These are phyloP conservation scores for Lactarius sanguifluus DNA, from an alignment of 768 basidiomycete genomes.

Conservation along the genomic window DNA sequence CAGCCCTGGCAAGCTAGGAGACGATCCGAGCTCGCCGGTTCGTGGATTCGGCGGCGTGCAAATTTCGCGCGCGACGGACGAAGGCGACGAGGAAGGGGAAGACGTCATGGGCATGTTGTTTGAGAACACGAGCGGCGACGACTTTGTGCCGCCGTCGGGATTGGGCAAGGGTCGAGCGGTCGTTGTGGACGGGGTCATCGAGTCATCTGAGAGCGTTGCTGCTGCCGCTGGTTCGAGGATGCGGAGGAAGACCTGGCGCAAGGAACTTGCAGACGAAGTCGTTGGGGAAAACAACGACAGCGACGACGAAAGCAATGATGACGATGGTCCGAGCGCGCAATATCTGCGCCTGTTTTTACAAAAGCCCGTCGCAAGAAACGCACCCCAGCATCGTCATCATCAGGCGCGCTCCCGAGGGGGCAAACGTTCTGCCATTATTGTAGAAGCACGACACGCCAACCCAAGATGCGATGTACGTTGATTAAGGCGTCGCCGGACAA, in stretches of 20 bases:
- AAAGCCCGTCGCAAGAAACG: neutral
- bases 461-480: constrained; percentile 22
- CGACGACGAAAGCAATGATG: neutral
- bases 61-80: neutral
- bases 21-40: no score
- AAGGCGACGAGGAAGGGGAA: constrained; percentile 6
- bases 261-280: constrained; percentile 5
- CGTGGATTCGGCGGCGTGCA: neutral
- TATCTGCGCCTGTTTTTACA: neutral
- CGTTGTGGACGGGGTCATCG: neutral
- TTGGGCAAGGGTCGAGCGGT: neutral
- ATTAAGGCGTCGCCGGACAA: neutral
- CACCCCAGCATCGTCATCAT: neutral
- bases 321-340: neutral
- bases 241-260: constrained; percentile 18
- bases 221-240: neutral
- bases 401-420: no score
- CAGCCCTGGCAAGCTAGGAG: neutral
- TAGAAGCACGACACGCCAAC: constrained; percentile 5
- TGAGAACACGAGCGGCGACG: neutral
- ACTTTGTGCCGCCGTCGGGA: neutral
- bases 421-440: constrained; percentile 25
- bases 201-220: neutral
- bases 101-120: constrained; percentile 12
- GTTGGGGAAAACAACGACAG: neutral